phyloP scores from a whole-genome alignment of 129 eudicot species.

The Flaveria robusta region DNA sequence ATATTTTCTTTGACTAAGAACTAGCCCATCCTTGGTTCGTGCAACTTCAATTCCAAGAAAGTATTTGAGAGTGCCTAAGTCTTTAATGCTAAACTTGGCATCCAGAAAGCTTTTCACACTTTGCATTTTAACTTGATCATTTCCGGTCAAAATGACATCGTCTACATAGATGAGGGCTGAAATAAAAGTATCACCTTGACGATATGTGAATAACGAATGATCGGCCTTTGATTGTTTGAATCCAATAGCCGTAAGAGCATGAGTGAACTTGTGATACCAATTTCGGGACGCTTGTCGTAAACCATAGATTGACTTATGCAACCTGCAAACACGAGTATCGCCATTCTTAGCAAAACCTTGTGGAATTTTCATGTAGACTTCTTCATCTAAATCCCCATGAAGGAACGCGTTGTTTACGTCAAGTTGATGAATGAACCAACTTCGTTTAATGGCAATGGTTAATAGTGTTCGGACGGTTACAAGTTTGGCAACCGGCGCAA shows the following conservation, averaged over 20 bases:
- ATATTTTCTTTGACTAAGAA: constrained; percentile 16
- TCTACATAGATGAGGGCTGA: constrained; percentile 8
- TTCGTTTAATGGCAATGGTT: neutral
- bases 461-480: neutral
- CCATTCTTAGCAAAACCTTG: neutral
- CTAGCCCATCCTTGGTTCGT: neutral
- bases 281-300: neutral
- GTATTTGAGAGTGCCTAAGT: neutral
- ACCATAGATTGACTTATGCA: neutral
- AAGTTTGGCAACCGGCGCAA: constrained; percentile 1
- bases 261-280: neutral
- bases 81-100: neutral
- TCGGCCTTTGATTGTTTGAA: neutral
- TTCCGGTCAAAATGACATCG: neutral
- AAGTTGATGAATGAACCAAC: neutral
- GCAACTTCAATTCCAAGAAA: neutral
- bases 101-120: neutral
- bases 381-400: neutral
- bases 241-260: neutral
- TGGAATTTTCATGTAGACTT: neutral
- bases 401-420: neutral
- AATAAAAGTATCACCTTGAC: neutral
- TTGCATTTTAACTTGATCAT: neutral
- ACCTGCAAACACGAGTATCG: neutral
- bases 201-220: neutral